Conservation (phyloP, 805 yeast species). For the Torulaspora franciscae region DNA sequence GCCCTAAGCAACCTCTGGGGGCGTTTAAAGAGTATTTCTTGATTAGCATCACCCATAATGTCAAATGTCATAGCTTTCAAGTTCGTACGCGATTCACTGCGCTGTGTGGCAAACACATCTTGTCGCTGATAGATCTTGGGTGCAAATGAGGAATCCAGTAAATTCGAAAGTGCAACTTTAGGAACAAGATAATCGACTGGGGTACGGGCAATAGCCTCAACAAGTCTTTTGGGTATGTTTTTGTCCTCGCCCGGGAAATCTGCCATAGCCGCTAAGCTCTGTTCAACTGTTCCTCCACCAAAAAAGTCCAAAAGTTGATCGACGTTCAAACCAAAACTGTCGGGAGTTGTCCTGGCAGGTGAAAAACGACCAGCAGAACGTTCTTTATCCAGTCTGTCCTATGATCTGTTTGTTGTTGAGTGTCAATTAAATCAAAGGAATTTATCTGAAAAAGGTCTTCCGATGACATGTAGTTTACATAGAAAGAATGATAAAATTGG, state of each 20-base stretch:
- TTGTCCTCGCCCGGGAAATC: conserved; percentile 30
- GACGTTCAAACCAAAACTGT: too few species aligned
- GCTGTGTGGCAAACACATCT: conserved; percentile 9
- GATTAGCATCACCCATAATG: conserved; percentile 3
- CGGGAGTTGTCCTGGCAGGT: too few species aligned
- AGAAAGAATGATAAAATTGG: not conserved
- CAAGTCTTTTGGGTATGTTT: conserved; percentile 26
- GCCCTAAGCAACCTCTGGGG: conserved; percentile 12
- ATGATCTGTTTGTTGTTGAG: too few species aligned
- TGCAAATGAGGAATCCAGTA: conserved; percentile 15
- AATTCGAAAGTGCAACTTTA: conserved; percentile 22
- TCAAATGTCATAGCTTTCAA: conserved; percentile 7
- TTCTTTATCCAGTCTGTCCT: too few species aligned
- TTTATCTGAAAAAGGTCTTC: not conserved
- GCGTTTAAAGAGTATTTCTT: conserved; percentile 17
- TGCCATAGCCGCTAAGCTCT: conserved; percentile 30
- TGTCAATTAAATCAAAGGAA: too few species aligned
- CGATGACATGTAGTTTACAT: not conserved
- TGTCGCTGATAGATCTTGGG: conserved; percentile 6
- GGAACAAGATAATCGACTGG: conserved; percentile 32
- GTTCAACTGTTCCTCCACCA: not conserved
- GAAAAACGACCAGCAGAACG: too few species aligned
- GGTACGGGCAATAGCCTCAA: conserved; percentile 24
- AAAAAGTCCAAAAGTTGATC: too few species aligned
- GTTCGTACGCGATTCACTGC: conserved; percentile 1